phyloP scores from a whole-genome alignment of 371 early-diverging fungal genomes.

The Batrachochytrium dendrobatidis region DNA sequence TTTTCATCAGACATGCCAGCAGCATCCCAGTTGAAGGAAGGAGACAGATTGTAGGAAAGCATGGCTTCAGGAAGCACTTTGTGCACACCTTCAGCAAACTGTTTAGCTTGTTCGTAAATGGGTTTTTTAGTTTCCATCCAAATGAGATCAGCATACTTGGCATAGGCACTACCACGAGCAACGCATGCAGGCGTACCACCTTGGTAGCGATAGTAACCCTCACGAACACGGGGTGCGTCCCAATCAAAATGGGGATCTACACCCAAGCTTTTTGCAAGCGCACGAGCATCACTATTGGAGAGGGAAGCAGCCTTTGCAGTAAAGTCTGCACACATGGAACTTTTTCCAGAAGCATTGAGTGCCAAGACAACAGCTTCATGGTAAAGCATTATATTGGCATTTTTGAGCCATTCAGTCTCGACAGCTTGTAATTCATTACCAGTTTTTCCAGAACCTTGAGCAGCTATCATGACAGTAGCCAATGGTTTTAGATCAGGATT shows the following conservation, averaged over 20 bases:
- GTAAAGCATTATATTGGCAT: constrained; percentile 81
- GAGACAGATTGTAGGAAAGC: constrained; percentile 94
- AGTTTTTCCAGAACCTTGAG: constrained; percentile 62
- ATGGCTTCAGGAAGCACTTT: constrained; percentile 50
- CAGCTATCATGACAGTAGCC: constrained; percentile 70
- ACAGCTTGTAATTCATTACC: constrained; percentile 75
- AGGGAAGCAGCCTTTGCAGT: constrained; percentile 49
- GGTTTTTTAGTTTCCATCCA: constrained; percentile 99
- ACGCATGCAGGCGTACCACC: constrained; percentile 90
- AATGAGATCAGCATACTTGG: constrained; percentile 88
- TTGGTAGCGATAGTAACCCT: constrained; percentile 93
- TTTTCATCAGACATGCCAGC: constrained; percentile 89
- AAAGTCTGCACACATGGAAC: constrained; percentile 44
- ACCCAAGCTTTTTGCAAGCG: constrained; percentile 69
- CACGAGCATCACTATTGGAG: constrained; percentile 77
- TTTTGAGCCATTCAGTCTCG: constrained; percentile 81
- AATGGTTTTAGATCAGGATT: constrained; percentile 68
- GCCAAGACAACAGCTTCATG: constrained; percentile 75
- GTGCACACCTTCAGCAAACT: constrained; percentile 82
- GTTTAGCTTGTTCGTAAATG: constrained; percentile 82
- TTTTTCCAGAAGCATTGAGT: constrained; percentile 50
- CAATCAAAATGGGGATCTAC: constrained; percentile 87
- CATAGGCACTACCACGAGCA: constrained; percentile 81
- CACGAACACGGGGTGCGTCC: constrained; percentile 87
- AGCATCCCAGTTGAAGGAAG: constrained; percentile 98